These are phyloP conservation scores for Ogataea nitratoaversa DNA, from an alignment of 805 yeast species.

Conservation along the genomic window DNA sequence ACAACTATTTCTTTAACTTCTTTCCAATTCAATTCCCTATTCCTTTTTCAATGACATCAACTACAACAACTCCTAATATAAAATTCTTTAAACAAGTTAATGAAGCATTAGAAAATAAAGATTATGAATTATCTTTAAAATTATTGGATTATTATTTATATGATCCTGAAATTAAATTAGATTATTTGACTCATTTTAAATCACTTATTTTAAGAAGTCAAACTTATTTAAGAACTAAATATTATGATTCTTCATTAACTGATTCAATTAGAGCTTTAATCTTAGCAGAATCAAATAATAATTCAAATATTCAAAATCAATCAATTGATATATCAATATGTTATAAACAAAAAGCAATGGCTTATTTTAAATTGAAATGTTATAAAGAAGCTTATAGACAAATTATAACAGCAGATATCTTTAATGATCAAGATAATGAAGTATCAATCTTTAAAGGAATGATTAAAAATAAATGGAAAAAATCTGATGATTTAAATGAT, in stretches of 20 bases:
- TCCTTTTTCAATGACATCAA: not conserved
- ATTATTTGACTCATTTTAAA: slow-evolving; percentile 22
- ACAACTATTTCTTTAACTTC: too few relatives aligned
- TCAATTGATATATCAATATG: slow-evolving; percentile 45
- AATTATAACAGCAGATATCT: slow-evolving; percentile 39
- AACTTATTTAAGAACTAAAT: slow-evolving; percentile 42
- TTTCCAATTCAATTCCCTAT: too few relatives aligned
- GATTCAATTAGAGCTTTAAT: slow-evolving; percentile 40
- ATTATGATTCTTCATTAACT: slow-evolving; percentile 44
- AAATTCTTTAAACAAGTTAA: not conserved
- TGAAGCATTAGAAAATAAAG: not conserved
- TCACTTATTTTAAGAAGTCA: slow-evolving; percentile 48
- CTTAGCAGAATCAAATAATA: slow-evolving; percentile 44
- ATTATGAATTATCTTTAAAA: not conserved
- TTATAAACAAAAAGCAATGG: slow-evolving; percentile 46
- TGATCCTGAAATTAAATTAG: not conserved
- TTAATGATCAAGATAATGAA: slow-evolving; percentile 42
- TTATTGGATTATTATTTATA: too few relatives aligned
- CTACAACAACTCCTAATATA: not conserved
- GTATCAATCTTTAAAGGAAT: slow-evolving; percentile 45
- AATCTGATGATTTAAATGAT: slow-evolving; percentile 8
- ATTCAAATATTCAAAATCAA: slow-evolving; percentile 33
- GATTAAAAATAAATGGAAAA: slow-evolving; percentile 29
- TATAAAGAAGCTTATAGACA: slow-evolving; percentile 37
- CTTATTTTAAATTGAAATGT: slow-evolving; percentile 41